Evolutionary conservation across 163 green algal genomes (phyloP), one percentile per base, ranked within the genome.

Genomic region (Picocystis sp.): DNA sequence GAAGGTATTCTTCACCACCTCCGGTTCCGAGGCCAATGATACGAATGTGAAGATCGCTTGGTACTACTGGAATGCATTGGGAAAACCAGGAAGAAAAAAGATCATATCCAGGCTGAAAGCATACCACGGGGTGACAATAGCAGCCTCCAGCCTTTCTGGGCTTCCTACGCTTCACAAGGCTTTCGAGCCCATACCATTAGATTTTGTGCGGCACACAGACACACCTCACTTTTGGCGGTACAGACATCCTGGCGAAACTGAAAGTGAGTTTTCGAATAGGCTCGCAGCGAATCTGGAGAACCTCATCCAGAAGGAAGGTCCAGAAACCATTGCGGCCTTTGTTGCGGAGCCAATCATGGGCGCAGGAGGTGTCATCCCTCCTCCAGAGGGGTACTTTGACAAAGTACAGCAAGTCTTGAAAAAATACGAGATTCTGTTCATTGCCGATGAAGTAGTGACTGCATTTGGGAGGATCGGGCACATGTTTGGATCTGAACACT

Each of bases 351-450:
- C 63, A 10, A 29, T 71, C 15, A 69, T 69, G 62, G 63, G 63
- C 8, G 63, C 63, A 2, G 63, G 63, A 15, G 63, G 63, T n/a
- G 63, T 71, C 43, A 72, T 71, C 43, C 62, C 54, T 3, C 63
- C 63, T 13, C 63, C 63, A 17, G 33, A 43, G 8, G 54, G 53
- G 0, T 71, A 71, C 46, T 71, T 22, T 10, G 22, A 52, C 11
- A 67, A 62, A 19, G 24, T 66, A 17, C 61, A 69, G 58, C 14
- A 47, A 12, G 44, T 72, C 5, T 50, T 71, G 45, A 61, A 59
- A 47, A 72, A 71, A 52, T 60, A 72, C 61, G 60, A 71, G 35
- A 69, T 71, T 38, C 48, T 71, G 19, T 57, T 71, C 24, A 65
- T 71, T 17, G 61, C 57, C 15, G 63, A 71, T 52, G 63, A 71